Evolutionary conservation across 192 early-diverging fungal species (phyloP).

Genomic region (Phycomyces nitens): DNA sequence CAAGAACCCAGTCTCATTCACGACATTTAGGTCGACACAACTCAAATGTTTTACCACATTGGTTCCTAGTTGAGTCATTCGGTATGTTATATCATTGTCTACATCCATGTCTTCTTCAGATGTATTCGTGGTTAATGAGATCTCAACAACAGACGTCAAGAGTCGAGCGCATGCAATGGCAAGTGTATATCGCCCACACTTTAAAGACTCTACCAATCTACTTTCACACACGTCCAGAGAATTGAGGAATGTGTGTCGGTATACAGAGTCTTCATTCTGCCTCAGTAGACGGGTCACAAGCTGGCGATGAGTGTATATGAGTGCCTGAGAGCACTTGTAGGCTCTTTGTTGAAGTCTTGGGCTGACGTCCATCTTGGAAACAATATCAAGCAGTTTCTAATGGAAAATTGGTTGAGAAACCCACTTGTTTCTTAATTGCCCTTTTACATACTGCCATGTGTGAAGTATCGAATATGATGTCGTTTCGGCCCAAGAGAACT

Average conservation of each 20-base stretch:
- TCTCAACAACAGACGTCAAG: not conserved
- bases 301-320: slow-evolving; percentile 13
- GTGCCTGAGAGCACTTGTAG: slow-evolving; percentile 13
- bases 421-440: not conserved
- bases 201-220: not conserved
- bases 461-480: slow-evolving; percentile 12
- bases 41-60: slow-evolving; percentile 6
- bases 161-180: slow-evolving; percentile 13
- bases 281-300: slow-evolving; percentile 3
- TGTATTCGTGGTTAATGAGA: not conserved
- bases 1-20: not conserved
- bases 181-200: slow-evolving; percentile 1
- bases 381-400: slow-evolving; percentile 5
- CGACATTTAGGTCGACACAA: not conserved
- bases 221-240: slow-evolving; percentile 7
- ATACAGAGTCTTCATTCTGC: not conserved
- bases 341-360: slow-evolving; percentile 9
- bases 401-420: not conserved
- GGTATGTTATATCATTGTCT: not conserved
- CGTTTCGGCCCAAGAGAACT: slow-evolving; percentile 13
- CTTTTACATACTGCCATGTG: slow-evolving; percentile 11
- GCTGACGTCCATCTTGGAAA: not conserved
- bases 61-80: not conserved
- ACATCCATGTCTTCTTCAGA: slow-evolving; percentile 10
- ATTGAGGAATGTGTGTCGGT: not conserved